phyloP scores from a whole-genome alignment of 2,329 filamentous ascomycete genomes.

The Aspergillus fructus region DNA sequence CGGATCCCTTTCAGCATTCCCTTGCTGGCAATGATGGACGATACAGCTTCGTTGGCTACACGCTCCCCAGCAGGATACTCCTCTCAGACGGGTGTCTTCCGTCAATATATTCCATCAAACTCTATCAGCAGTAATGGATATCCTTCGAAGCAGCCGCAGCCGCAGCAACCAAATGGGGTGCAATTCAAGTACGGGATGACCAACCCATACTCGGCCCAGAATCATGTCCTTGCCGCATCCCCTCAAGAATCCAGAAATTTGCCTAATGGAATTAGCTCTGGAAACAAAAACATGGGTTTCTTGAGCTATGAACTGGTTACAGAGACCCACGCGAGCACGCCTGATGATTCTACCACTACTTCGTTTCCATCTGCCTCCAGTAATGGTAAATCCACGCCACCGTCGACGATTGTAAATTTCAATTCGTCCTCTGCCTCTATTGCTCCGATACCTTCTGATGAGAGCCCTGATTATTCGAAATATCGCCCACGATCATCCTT shows the following conservation, averaged over 20 bases:
- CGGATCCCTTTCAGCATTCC: background rate
- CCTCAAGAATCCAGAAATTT: background rate
- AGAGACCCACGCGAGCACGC: slow-evolving; percentile 23
- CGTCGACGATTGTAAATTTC: slow-evolving; percentile 21
- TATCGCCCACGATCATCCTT: slow-evolving; percentile 80
- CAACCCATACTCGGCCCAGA: background rate
- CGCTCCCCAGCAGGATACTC: background rate
- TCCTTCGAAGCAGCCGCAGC: slow-evolving; percentile 21
- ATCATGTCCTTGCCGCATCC: slow-evolving; percentile 3
- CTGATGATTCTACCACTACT: slow-evolving; percentile 28
- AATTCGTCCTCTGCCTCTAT: slow-evolving; percentile 16
- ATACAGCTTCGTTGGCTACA: slow-evolving; percentile 13
- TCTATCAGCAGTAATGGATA: slow-evolving; percentile 6
- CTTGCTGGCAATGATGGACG: slow-evolving; percentile 23
- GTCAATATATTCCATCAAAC: slow-evolving; percentile 16
- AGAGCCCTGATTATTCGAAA: slow-evolving; percentile 41
- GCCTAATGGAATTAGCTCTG: slow-evolving; percentile 12
- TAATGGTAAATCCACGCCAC: slow-evolving; percentile 27
- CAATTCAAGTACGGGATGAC: background rate
- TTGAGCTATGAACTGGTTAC: slow-evolving; percentile 17
- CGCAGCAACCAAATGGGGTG: slow-evolving; percentile 9
- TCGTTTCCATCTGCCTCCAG: slow-evolving; percentile 25
- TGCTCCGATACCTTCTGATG: slow-evolving; percentile 23
- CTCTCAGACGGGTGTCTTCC: slow-evolving; percentile 8
- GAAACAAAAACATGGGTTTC: slow-evolving; percentile 17